phyloP scores from a whole-genome alignment of 345 rosid species.

The Ceriops decandra region DNA sequence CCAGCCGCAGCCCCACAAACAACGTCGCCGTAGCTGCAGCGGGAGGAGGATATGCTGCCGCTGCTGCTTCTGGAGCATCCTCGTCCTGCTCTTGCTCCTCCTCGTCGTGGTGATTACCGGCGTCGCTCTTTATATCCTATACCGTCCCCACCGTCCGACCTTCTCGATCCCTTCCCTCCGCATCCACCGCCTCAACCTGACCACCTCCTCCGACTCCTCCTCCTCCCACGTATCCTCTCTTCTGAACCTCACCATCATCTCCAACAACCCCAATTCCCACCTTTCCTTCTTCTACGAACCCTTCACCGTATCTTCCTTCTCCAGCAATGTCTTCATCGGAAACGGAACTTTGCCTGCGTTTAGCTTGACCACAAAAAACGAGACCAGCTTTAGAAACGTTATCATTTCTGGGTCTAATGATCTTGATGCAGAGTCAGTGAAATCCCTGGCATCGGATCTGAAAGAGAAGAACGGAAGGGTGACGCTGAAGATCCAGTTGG shows the following conservation, averaged over 20 bases:
- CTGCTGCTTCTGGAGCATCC: conserved; percentile 79
- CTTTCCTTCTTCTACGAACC: conserved; percentile 67
- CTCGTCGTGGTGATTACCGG: conserved; percentile 64
- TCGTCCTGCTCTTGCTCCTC: conserved; percentile 52
- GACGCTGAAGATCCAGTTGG: conserved; percentile 50
- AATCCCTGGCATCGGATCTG: conserved; percentile 68
- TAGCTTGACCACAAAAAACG: conserved; percentile 47
- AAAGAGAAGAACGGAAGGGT: conserved; percentile 42
- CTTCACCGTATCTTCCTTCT: conserved; percentile 38
- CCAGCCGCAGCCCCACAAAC: conserved; percentile 54
- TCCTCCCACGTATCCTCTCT: conserved; percentile 58
- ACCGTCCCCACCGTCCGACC: conserved; percentile 70
- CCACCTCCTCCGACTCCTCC: conserved; percentile 65
- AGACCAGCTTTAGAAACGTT: conserved; percentile 55
- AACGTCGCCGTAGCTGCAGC: conserved; percentile 48
- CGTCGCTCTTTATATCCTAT: conserved; percentile 68
- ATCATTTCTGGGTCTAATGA: conserved; percentile 49
- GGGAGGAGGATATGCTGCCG: conserved; percentile 75
- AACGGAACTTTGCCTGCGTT: conserved; percentile 74
- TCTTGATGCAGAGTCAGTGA: conserved; percentile 63
- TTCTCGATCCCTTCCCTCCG: conserved; percentile 71
- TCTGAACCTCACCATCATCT: conserved; percentile 70
- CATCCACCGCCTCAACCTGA: conserved; percentile 60
- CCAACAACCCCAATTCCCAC: conserved; percentile 77
- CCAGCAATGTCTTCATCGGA: conserved; percentile 47